These are phyloP conservation scores for Mychonastes homosphaera DNA, from an alignment of 139 green algal genomes.

Conservation along the genomic window DNA sequence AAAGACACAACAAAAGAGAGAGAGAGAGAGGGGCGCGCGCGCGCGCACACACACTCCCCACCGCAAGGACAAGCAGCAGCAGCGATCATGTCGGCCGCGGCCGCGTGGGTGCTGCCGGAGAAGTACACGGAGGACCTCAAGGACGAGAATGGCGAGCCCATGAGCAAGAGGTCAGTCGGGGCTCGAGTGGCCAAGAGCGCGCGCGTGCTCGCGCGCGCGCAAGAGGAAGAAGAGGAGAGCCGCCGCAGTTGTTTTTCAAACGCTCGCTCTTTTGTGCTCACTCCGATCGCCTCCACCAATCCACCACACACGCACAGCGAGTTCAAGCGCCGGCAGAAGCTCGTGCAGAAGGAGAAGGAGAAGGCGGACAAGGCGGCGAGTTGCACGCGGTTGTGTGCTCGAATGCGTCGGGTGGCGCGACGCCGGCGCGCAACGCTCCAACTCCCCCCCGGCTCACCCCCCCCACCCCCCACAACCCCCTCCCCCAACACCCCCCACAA, in stretches of 20 bases:
- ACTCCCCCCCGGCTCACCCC: background rate
- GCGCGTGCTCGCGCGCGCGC: no score
- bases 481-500: no score
- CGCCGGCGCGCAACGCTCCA: background rate
- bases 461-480: no score
- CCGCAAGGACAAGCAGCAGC: slow-evolving; percentile 1
- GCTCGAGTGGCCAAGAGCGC: background rate
- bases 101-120: slow-evolving; percentile 32
- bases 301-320: slow-evolving; percentile 45
- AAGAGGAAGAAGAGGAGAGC: no score
- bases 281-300: no score
- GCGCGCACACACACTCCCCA: slow-evolving; percentile 4
- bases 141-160: slow-evolving; percentile 66
- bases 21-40: no score
- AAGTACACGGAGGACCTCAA: slow-evolving; percentile 64
- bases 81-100: slow-evolving; percentile 21
- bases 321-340: slow-evolving; percentile 84
- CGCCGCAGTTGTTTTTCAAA: no score
- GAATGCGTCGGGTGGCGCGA: background rate
- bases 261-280: no score
- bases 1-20: no score
- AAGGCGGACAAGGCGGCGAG: slow-evolving; percentile 73
- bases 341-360: slow-evolving; percentile 56
- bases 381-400: background rate
- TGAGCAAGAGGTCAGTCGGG: slow-evolving; percentile 75